Evolutionary conservation across 2,329 filamentous ascomycete genomes (phyloP), one percentile per base, ranked within the genome.

Genomic region (Fusarium oxysporum): DNA sequence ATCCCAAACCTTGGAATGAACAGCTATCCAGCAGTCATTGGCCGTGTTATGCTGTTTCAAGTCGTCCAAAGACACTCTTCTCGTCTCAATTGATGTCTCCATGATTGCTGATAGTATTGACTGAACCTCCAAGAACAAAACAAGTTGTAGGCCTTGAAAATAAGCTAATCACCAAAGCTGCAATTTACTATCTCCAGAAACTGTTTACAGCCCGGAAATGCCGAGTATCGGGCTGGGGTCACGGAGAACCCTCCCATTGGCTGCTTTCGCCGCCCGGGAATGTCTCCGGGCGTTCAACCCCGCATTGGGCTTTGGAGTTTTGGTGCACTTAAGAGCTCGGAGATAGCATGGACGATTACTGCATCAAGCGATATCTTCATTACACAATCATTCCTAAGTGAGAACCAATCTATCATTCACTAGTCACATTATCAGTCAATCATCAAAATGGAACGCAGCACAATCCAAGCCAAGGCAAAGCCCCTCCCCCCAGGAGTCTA

Each of bases 1-100:
- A 78, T 94, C 90, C 86, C 91, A 93, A 33, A 93, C 90, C 75
- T 88, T 87, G 50, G 87, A 87, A 78, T 93, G 88, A 28, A 93
- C 87, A 23, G 92, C 90, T 65, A 93, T 88, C 92, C 92, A 94
- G 75, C 88, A 86, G 72, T 90, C 78, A 80, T 58, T 84, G 76
- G 38, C 82, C 74, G 17, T 83, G 61, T 84, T 87, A 76, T 91
- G 88, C 59, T 80, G 80, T 17, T 80, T 83, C 41, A 90, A 79
- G 54, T 87, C 83, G 21, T 64, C 69, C 12, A 80, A 44, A 3
- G 75, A 75, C 10, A 74, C 35, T 23, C 17, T 55, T 23, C 57
- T 68, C 10, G 70, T 48, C 25, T 41, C 40, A 10, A 57, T 32
- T 54, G 60, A 23, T 6, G 67, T 58, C 16, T 70, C 71, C 74